phyloP scores from a whole-genome alignment of 768 basidiomycete species.

The Leccinum longicurvipes region DNA sequence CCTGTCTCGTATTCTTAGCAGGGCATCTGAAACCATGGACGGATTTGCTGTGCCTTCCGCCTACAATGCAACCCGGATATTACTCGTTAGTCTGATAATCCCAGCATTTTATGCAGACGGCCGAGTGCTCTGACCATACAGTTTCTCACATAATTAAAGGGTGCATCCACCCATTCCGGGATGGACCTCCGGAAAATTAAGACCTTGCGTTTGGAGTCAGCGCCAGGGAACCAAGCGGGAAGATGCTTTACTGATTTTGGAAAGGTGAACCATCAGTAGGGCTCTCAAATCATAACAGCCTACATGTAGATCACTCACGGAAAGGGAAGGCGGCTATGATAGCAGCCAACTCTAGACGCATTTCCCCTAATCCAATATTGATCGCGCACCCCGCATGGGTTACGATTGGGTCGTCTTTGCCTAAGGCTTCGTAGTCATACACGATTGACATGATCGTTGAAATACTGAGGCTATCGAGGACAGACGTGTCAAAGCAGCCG shows the following conservation, averaged over 20 bases:
- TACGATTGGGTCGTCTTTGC: background rate
- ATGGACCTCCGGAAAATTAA: background rate
- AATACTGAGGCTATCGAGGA: background rate
- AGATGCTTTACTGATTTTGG: background rate
- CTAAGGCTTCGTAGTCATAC: background rate
- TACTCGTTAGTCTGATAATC: background rate
- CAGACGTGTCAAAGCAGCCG: background rate
- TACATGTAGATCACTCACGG: conserved; percentile 6
- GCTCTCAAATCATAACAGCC: no score
- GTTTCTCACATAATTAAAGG: background rate
- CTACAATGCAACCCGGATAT: background rate
- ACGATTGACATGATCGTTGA: background rate
- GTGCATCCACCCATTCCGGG: background rate
- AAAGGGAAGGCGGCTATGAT: conserved; percentile 13
- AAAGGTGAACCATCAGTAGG: background rate
- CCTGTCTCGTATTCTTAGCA: background rate
- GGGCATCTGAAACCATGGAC: background rate
- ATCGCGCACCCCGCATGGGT: background rate
- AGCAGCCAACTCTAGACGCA: conserved; percentile 8
- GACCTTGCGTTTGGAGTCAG: background rate
- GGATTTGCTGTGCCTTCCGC: background rate
- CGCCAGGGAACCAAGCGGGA: background rate
- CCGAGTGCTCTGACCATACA: background rate
- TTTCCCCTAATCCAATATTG: background rate
- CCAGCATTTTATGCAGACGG: background rate